Percentiles rank a stretch among this genome's conserved stretches.
These are phyloP conservation scores for Pythium insidiosum DNA, from an alignment of 352 stramenopile genomes.

Conservation along the genomic window DNA sequence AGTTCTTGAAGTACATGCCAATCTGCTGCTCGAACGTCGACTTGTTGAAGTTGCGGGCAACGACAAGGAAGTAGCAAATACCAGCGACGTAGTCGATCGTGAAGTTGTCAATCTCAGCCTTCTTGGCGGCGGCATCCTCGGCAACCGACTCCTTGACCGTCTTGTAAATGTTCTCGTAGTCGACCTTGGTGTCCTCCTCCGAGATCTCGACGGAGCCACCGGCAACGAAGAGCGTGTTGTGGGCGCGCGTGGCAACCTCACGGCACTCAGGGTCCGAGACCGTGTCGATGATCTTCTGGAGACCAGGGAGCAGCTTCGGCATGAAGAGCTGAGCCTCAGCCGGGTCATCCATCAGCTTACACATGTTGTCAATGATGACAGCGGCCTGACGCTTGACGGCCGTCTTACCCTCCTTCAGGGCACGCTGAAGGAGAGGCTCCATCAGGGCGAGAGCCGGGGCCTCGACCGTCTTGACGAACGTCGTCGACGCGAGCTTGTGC, in stretches of 20 bases:
- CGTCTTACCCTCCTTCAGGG: slow-evolving; percentile 93
- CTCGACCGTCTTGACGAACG: slow-evolving; percentile 98
- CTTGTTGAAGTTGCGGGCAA: slow-evolving; percentile 92
- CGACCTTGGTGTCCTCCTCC: slow-evolving; percentile 89
- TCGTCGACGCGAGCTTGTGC: slow-evolving; percentile 97
- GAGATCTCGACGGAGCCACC: slow-evolving; percentile 90
- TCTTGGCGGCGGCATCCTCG: slow-evolving; percentile 64
- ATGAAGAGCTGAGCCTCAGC: slow-evolving; percentile 96
- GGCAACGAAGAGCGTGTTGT: slow-evolving; percentile 91
- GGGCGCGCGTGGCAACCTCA: slow-evolving; percentile 91
- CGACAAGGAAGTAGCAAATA: slow-evolving; percentile 80
- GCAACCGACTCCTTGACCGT: slow-evolving; percentile 77
- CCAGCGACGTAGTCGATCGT: slow-evolving; percentile 86
- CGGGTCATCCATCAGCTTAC: slow-evolving; percentile 97
- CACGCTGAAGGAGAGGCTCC: slow-evolving; percentile 94
- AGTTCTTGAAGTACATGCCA: slow-evolving; percentile 81
- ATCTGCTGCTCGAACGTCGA: slow-evolving; percentile 92
- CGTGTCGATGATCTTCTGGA: slow-evolving; percentile 95
- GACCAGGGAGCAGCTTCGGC: slow-evolving; percentile 93
- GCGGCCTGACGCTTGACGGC: slow-evolving; percentile 96
- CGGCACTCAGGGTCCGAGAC: slow-evolving; percentile 97
- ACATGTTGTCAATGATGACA: slow-evolving; percentile 99
- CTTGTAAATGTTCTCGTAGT: slow-evolving; percentile 78
- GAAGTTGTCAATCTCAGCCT: slow-evolving; percentile 86
- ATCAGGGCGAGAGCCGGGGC: slow-evolving; percentile 95